phyloP scores from a whole-genome alignment of 768 basidiomycete genomes.

The Auriculariales sp. region DNA sequence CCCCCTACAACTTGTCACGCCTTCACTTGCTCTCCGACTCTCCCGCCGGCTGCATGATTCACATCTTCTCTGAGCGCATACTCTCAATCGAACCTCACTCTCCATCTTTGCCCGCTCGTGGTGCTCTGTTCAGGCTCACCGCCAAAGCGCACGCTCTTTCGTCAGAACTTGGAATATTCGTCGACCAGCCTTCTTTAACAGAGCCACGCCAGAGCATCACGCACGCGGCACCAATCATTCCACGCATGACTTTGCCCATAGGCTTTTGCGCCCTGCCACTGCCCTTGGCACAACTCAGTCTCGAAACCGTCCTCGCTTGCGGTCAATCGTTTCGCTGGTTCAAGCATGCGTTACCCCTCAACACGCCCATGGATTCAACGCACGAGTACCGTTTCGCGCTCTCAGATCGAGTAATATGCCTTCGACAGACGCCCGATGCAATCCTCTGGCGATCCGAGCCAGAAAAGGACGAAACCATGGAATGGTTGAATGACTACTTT shows the following conservation, averaged over 20 bases:
- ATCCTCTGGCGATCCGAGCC: conserved; percentile 56
- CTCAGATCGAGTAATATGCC: conserved; percentile 69
- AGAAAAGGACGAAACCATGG: conserved; percentile 46
- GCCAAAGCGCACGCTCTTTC: no score
- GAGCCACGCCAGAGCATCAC: no score
- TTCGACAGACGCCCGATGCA: conserved; percentile 48
- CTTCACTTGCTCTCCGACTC: no score
- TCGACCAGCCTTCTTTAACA: no score
- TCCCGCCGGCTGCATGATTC: no score
- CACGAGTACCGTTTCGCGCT: conserved; percentile 72
- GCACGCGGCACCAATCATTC: conserved; percentile 11
- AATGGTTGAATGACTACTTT: conserved; percentile 78
- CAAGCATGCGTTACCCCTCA: conserved; percentile 25
- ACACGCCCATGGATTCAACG: conserved; percentile 10
- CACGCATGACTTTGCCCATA: conserved; percentile 14
- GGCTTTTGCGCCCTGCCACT: conserved; percentile 49
- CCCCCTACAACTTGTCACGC: no score
- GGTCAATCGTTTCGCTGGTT: conserved; percentile 85
- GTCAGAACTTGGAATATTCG: no score
- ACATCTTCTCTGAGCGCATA: no score
- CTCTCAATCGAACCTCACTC: no score
- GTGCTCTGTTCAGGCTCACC: no score
- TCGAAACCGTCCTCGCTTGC: conserved; percentile 62
- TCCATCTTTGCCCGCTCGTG: no score
- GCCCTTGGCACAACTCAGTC: conserved; percentile 53